A percentile compares a stretch with the other conserved stretches of the same genome.
Conservation (phyloP, 805 yeast genomes). For the Ogataea parapolymorpha region DNA sequence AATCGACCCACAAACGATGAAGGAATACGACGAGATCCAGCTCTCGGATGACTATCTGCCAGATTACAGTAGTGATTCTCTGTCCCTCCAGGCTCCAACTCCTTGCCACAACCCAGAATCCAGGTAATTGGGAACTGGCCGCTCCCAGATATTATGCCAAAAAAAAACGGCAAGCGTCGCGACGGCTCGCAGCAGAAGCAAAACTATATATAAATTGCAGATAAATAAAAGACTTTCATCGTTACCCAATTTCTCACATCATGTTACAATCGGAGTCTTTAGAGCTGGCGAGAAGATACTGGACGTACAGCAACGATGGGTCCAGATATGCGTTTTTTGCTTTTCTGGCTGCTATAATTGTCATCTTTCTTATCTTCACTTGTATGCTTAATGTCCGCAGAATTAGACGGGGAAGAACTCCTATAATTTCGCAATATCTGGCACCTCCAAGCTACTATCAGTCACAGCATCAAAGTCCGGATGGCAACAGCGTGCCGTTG, state of each 20-base stretch:
- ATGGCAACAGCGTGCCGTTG: conserved; percentile 44
- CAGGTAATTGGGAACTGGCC: background rate
- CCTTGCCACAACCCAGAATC: background rate
- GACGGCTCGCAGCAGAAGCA: conserved; percentile 1
- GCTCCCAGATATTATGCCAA: background rate
- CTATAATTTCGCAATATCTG: conserved; percentile 55
- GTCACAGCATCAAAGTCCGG: conserved; percentile 49
- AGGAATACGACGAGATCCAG: conserved; percentile 14
- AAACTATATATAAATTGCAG: background rate
- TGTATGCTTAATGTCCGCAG: conserved; percentile 55
- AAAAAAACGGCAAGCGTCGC: background rate
- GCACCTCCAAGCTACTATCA: conserved; percentile 71
- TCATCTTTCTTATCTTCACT: conserved; percentile 48
- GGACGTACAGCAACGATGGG: conserved; percentile 11
- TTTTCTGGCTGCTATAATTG: conserved; percentile 47
- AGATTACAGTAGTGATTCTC: background rate
- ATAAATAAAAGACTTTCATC: conserved; percentile 1
- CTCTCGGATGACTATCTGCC: conserved; percentile 6
- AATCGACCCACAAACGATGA: conserved; percentile 15
- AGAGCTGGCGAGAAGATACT: conserved; percentile 17
- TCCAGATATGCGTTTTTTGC: conserved; percentile 69
- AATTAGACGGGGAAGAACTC: conserved; percentile 48
- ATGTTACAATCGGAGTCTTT: conserved; percentile 1
- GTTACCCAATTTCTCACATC: background rate
- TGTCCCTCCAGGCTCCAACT: too few species aligned